Conservation (phyloP, 2,329 filamentous ascomycete genomes). For the Verticillium nonalfalfae region DNA sequence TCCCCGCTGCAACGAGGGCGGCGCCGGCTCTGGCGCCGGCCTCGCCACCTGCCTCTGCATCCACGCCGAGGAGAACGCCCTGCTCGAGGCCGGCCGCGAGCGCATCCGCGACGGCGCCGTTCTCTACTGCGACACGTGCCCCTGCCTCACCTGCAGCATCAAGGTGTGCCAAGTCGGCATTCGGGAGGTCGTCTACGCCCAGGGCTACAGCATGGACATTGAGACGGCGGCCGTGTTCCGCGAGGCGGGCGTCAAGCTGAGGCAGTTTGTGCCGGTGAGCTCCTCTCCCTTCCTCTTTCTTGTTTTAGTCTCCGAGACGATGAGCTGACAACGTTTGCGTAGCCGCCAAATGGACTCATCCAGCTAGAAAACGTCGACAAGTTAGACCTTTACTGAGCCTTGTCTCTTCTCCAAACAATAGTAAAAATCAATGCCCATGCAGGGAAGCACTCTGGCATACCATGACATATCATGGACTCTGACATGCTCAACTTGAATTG, state of each 20-base stretch:
- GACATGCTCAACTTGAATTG: neutral
- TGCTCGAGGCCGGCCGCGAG: conserved; percentile 89
- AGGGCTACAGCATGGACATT: conserved; percentile 90
- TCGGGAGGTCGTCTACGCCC: conserved; percentile 87
- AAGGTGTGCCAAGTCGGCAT: conserved; percentile 98
- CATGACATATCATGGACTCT: neutral
- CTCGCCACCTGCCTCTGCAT: conserved; percentile 88
- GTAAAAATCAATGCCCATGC: no score
- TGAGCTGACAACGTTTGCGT: conserved; percentile 13
- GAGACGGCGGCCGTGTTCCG: conserved; percentile 76
- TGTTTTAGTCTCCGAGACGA: neutral
- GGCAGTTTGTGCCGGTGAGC: conserved; percentile 78
- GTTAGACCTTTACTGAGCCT: conserved; percentile 29
- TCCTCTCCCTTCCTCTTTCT: no score
- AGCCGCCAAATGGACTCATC: conserved; percentile 60
- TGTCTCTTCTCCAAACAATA: neutral
- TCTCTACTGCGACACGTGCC: conserved; percentile 93
- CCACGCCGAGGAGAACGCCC: conserved; percentile 96
- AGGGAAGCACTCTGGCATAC: neutral
- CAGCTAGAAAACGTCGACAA: conserved; percentile 57
- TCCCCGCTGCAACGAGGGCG: conserved; percentile 73
- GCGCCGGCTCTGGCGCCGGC: conserved; percentile 56
- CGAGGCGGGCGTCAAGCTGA: conserved; percentile 74
- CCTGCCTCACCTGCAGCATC: conserved; percentile 94
- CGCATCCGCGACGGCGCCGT: conserved; percentile 76